A percentile compares a stretch with the other conserved stretches of the same genome.
Conservation (phyloP, 495 filamentous ascomycete species). For the Neurospora sp. region DNA sequence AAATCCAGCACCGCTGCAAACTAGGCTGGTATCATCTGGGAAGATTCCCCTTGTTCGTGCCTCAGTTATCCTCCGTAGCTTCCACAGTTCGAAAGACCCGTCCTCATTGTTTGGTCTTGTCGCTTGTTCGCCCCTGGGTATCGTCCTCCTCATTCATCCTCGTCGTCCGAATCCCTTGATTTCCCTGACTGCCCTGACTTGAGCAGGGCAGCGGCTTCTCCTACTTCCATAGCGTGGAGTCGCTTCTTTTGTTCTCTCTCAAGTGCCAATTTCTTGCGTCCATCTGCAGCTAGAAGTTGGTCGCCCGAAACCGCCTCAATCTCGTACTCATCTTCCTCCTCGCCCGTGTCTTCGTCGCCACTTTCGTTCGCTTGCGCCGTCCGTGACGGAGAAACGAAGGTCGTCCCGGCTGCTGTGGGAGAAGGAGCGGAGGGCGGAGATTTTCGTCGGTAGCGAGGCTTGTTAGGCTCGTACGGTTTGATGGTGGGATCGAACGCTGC, state of each 20-base stretch:
- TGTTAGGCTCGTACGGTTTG: slow-evolving; percentile 28
- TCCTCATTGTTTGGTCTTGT: not conserved
- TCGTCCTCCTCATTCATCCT: slow-evolving; percentile 26
- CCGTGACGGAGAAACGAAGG: slow-evolving; percentile 11
- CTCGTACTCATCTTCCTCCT: slow-evolving; percentile 41
- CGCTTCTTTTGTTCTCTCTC: slow-evolving; percentile 36
- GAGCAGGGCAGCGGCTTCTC: slow-evolving; percentile 39
- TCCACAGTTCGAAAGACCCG: not conserved
- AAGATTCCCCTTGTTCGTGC: not conserved
- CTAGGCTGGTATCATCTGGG: not conserved
- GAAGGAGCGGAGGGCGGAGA: slow-evolving; percentile 19
- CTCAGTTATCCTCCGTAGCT: not conserved
- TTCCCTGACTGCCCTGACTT: slow-evolving; percentile 13
- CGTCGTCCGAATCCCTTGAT: slow-evolving; percentile 18
- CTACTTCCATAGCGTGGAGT: slow-evolving; percentile 45
- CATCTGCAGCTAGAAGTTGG: slow-evolving; percentile 18
- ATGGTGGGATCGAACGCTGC: slow-evolving; percentile 45
- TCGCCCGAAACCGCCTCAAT: slow-evolving; percentile 35
- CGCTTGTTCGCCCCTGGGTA: slow-evolving; percentile 3
- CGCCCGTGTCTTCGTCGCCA: slow-evolving; percentile 39
- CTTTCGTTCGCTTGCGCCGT: slow-evolving; percentile 22
- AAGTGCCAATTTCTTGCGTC: slow-evolving; percentile 10
- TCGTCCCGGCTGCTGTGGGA: slow-evolving; percentile 16
- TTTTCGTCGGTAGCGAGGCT: slow-evolving; percentile 23
- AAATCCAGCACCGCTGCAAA: not conserved